Base-by-base conservation (phyloP, 306 rosid genomes). In the Begonia peltatifolia region DNA sequence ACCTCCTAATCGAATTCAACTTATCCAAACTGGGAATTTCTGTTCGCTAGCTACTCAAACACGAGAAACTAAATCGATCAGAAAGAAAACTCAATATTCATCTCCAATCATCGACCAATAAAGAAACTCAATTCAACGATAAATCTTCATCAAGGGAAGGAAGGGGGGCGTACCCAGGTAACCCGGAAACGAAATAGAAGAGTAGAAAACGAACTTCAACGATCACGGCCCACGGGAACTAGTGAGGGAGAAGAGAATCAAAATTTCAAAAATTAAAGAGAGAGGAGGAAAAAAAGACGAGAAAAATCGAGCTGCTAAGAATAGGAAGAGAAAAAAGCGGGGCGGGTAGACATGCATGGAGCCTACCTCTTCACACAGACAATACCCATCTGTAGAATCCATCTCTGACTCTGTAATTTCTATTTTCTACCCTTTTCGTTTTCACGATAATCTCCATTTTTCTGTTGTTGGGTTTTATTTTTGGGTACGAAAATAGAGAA, bases 261-360 rank as follows among this genome's bases (percentile, higher is more conserved):
- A 48, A 15, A 10, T 12, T 10, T 58, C 12, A 60, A 60, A 61
- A 9, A 17, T 14, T 5, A 52, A 52, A 50, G 18, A n/a, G 11
- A 43, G 15, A 49, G 8, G 10, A 12, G 44, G 50, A 23, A 54
- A 42, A 18, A 10, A 12, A 53, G 15, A 43, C 18, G 60, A 52
- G 16, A 49, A 61, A 61, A 38, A 41, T 17, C 49, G 12, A 11
- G 36, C 41, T 16, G 65, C 52, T 61, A 52, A 42, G 42, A 61
- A 25, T 61, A 52, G 57, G 65, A 52, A n/a, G 52, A 61, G 65
- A 52, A 61, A 43, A 61, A 43, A 16, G 10, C 30, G 58, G 57
- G 25, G 58, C 51, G 10, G 57, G 52, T 52, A n/a, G n/a, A n/a
- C n/a, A n/a, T n/a, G n/a, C n/a, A n/a, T n/a, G n/a, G n/a, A n/a